Evolutionary conservation across 768 basidiomycete species (phyloP), one percentile per base, ranked within the genome.

Genomic region (Xerocomellus chrysenteron): DNA sequence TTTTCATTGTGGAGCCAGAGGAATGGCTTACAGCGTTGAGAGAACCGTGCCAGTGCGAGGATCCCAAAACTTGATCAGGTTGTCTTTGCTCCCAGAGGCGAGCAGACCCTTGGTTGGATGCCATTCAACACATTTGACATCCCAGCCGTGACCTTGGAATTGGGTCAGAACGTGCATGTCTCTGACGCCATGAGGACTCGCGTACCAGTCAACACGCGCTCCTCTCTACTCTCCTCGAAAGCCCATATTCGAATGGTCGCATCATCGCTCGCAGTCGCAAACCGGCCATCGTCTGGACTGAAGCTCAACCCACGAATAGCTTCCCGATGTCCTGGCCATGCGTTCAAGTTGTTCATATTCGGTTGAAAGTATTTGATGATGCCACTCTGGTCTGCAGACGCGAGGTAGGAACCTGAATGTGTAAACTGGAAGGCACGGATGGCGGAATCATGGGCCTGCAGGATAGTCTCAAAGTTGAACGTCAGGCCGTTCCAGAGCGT

Each of bases 51-150:
- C 92, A 11, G 92, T 93, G 37, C 97, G 81, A 21, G 97, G 97
- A 71, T 99, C 97, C 97, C 97, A 99, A 75, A 99, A 99, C 67
- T 98, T 98, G 74, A 98, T 93, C 64, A 93, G 84, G 72, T 98
- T 97, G 74, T 99, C 97, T 74, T 98, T 98, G 64, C 92, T 93
- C 26, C 97, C 97, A 4, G 92, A 94, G 6, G 91, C 94, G 21
- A 99, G 81, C 10, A 99, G 78, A 11, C 96, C 96, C 73, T 98
- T 98, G 0, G 90, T 92, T 5, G 94, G 94, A 74, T 99, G 97
- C 97, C 97, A 99, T 76, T 98, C 90, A 1, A 98, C 94, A 57
- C 94, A 97, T 68, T 95, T 91, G 21, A 99, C 97, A 65, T 99
- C 97, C 94, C 95, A 98, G 5, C 95, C 94, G 65, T 98, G 96